Conservation (phyloP, 257 asterid genomes). For the Gentiana straminea region DNA sequence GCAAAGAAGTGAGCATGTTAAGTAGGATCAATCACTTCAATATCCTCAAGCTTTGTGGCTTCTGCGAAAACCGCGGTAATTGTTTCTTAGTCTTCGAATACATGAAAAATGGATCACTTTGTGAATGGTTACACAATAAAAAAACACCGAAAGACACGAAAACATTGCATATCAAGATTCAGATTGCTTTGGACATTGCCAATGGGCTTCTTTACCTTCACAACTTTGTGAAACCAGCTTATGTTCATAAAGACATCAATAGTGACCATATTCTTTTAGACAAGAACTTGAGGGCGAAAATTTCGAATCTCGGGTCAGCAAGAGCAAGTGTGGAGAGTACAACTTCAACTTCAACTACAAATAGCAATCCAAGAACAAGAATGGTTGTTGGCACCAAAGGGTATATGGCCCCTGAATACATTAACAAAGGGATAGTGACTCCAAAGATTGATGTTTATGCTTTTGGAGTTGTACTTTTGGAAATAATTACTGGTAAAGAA, state of each 20-base stretch:
- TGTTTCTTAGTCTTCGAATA: conserved; percentile 44
- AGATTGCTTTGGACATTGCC: conserved; percentile 52
- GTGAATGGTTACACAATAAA: conserved; percentile 31
- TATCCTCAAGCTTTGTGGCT: conserved; percentile 42
- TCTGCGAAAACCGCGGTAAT: conserved; percentile 28
- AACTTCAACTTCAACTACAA: conserved; percentile 13
- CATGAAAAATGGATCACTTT: conserved; percentile 50
- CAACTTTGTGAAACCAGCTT: conserved; percentile 41
- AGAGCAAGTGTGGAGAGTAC: conserved; percentile 13
- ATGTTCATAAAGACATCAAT: conserved; percentile 33
- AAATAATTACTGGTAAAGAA: conserved; percentile 31
- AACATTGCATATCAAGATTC: conserved; percentile 27
- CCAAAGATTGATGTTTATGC: conserved; percentile 42
- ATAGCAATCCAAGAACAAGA: conserved; percentile 8
- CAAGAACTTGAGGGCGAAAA: conserved; percentile 47
- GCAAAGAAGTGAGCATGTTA: conserved; percentile 35
- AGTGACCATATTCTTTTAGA: conserved; percentile 47
- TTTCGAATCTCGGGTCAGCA: conserved; percentile 42
- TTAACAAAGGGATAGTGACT: conserved; percentile 26
- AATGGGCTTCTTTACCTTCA: conserved; percentile 64
- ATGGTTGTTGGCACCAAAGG: conserved; percentile 25
- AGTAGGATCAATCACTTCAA: conserved; percentile 48
- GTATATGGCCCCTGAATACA: conserved; percentile 37
- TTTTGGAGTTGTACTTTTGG: conserved; percentile 46
- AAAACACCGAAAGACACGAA: conserved; percentile 11